Evolutionary conservation across 225 moss, liverwort and hornwort species (phyloP), one percentile per base, ranked within the genome.

Genomic region (Antitrichia curtipendula): DNA sequence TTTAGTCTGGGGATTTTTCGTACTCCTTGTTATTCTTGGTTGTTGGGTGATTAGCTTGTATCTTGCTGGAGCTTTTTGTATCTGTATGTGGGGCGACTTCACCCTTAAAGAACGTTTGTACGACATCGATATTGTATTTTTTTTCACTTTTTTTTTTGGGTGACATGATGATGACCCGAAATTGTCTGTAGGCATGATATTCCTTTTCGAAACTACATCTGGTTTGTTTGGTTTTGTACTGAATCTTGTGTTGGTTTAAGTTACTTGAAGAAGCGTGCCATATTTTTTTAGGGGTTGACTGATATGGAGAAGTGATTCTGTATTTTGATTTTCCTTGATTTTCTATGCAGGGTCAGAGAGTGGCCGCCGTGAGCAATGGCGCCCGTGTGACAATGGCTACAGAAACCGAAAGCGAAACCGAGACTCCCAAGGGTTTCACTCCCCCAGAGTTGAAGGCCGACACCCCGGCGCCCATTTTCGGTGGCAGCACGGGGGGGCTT

Each of bases 381-480:
- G 87, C 82, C 25, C 88, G 91, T 40, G 90, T 93, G 82, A 84
- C 41, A 27, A 93, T 93, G 93, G 71, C 87, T 34, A 23, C 70
- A n/a, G 79, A 0, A 75, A 38, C 56, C 27, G 69, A 68, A 52
- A 65, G n/a, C n/a, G 79, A 0, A 75, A 38, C 90, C 2, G 89
- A 90, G 82, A 90, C 94, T 4, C 91, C 93, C 15, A 80, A 90
- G 87, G 90, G 91, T 23, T 93, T 93, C 85, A 70, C 79, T 34
- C 87, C 93, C 31, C 91, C 93, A 4, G 61, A 73, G 12, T 72
- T 93, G 90, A 93, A 93, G 24, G 86, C 93, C 16, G 93, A 93
- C 36, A 91, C 91, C 27, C 93, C 93, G 11, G 89, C 93, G 23
- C 93, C 93, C 29, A 93, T 93, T 59, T 93, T 93, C 85, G 93